These are phyloP conservation scores for Torulaspora pretoriensis DNA, from an alignment of 1,139 yeast genomes.

Conservation along the genomic window DNA sequence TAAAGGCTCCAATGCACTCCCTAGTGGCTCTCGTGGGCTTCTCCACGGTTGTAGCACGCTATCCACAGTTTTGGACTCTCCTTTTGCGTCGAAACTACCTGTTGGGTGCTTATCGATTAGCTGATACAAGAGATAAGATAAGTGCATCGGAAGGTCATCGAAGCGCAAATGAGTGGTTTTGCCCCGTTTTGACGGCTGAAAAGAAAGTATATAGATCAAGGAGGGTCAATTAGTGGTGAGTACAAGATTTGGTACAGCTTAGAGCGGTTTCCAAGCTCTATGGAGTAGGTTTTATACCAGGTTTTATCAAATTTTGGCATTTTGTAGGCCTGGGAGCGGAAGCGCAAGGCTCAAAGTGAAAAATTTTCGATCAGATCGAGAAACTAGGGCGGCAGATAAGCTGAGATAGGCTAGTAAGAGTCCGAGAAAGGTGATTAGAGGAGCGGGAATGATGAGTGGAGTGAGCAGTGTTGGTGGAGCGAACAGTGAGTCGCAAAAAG, in stretches of 20 bases:
- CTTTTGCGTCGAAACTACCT: neutral
- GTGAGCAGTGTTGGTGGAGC: conserved; percentile 1
- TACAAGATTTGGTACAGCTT: neutral
- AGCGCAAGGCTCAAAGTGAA: conserved; percentile 1
- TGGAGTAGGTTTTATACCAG: neutral
- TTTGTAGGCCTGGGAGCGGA: neutral
- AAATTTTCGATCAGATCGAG: conserved; percentile 5
- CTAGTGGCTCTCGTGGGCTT: neutral
- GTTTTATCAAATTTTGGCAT: neutral
- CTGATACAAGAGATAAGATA: conserved; percentile 5
- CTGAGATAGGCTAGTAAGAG: neutral
- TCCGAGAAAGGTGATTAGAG: conserved; percentile 1
- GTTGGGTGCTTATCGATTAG: conserved; percentile 2
- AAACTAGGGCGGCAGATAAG: neutral
- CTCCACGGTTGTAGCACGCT: neutral
- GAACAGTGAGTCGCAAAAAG: neutral
- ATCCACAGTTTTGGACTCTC: neutral
- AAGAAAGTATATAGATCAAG: neutral
- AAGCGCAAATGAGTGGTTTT: neutral
- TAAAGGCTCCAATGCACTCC: neutral
- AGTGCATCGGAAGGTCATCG: neutral
- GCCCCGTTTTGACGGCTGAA: neutral
- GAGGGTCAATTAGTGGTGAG: neutral
- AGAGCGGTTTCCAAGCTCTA: neutral
- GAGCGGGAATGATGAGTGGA: neutral